Evolutionary conservation across 1,284 basidiomycete genomes (phyloP).

Genomic region (Sutorius eximius): DNA sequence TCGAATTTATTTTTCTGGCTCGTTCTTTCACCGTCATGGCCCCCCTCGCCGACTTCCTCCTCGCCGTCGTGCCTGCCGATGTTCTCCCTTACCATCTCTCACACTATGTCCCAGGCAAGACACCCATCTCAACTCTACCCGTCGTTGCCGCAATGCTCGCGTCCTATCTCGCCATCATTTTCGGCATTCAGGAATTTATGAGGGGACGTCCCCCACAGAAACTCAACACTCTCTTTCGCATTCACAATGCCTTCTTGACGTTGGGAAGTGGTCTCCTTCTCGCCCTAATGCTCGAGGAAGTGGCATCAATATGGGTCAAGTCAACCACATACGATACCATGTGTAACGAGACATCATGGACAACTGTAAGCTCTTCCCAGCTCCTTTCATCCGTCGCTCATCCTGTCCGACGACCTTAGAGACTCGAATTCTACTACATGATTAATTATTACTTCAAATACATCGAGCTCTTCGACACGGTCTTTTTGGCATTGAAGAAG

Average conservation of each 20-base stretch:
- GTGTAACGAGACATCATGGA: slow-evolving; percentile 82
- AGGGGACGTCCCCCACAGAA: slow-evolving; percentile 71
- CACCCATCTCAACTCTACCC: slow-evolving; percentile 79
- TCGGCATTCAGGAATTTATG: slow-evolving; percentile 86
- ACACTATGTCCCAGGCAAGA: slow-evolving; percentile 70
- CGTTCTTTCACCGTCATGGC: slow-evolving; percentile 49
- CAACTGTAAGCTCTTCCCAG: slow-evolving; percentile 58
- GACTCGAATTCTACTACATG: slow-evolving; percentile 92
- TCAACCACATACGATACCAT: slow-evolving; percentile 76
- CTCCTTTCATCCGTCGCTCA: slow-evolving; percentile 2
- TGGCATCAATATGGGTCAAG: slow-evolving; percentile 73
- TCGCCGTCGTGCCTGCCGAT: slow-evolving; percentile 51
- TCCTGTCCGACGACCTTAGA: slow-evolving; percentile 42
- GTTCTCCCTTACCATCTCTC: slow-evolving; percentile 62
- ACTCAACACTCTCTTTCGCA: slow-evolving; percentile 86
- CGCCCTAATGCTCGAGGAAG: slow-evolving; percentile 87
- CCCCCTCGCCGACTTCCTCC: slow-evolving; percentile 70
- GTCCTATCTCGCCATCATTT: slow-evolving; percentile 87
- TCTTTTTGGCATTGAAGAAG: slow-evolving; percentile 98
- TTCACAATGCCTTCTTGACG: slow-evolving; percentile 90
- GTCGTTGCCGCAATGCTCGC: slow-evolving; percentile 71
- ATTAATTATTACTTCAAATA: slow-evolving; percentile 99
- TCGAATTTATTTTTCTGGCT: slow-evolving; percentile 17
- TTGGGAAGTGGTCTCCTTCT: slow-evolving; percentile 81
- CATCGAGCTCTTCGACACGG: slow-evolving; percentile 90